A percentile compares a stretch with the other conserved stretches of the same genome.
Conservation (phyloP, 176 grass and related monocot genomes). For the Bothriochloa decipiens region DNA sequence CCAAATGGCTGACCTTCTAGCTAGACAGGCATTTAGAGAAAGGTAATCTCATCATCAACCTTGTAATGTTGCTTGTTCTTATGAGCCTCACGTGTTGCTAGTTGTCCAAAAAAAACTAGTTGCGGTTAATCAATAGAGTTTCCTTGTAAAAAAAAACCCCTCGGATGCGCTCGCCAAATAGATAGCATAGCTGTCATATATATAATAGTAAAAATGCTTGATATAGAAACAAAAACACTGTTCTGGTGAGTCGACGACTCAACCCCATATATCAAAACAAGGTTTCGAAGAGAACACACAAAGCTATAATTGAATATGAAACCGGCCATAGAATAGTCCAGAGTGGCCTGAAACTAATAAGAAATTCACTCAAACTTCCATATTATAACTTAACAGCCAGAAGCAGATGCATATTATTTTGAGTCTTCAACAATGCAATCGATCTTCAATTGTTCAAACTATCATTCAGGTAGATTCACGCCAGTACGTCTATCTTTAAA, state of each 20-base stretch:
- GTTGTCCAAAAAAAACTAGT: too few relatives aligned
- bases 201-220: not conserved
- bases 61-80: too few relatives aligned
- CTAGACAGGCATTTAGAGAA: too few relatives aligned
- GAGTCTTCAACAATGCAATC: not conserved
- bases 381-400: not conserved
- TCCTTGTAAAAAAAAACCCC: too few relatives aligned
- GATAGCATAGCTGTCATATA: not conserved
- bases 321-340: not conserved
- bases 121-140: too few relatives aligned
- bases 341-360: not conserved
- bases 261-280: constrained; percentile 14
- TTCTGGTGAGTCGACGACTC: not conserved
- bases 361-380: constrained; percentile 1
- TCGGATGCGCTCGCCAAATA: not conserved
- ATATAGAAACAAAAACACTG: not conserved
- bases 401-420: constrained; percentile 26
- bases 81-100: too few relatives aligned
- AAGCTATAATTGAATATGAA: not conserved
- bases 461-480: constrained; percentile 1
- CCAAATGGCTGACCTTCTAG: too few relatives aligned
- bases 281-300: not conserved
- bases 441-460: not conserved
- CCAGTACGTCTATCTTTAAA: not conserved
- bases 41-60: too few relatives aligned